These are phyloP conservation scores for Botrytis tulipae DNA, from an alignment of 2,329 filamentous ascomycete species.

Conservation along the genomic window DNA sequence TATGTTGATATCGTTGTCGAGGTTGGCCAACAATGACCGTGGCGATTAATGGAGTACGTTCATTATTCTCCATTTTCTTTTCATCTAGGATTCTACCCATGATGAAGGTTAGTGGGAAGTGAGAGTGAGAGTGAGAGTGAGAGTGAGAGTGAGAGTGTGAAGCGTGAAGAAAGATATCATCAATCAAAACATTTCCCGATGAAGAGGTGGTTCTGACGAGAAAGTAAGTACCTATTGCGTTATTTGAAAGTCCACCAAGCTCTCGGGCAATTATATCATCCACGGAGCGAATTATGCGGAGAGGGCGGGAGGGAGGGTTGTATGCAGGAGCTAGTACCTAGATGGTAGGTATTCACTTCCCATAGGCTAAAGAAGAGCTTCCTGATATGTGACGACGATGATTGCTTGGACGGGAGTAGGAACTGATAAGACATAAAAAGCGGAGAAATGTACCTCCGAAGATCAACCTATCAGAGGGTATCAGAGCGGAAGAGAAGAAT, in stretches of 20 bases:
- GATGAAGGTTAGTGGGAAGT: slow-evolving; percentile 2
- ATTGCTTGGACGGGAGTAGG: neutral
- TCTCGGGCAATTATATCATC: neutral
- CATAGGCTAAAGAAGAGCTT: neutral
- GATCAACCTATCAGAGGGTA: neutral
- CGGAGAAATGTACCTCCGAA: neutral
- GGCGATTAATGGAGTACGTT: slow-evolving; percentile 66
- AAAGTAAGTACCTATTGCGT: neutral
- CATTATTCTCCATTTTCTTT: slow-evolving; percentile 24
- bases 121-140: neutral
- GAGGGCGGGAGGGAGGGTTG: neutral
- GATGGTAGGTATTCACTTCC: neutral
- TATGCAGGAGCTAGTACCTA: neutral
- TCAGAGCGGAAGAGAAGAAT: neutral
- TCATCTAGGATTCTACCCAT: slow-evolving; percentile 14
- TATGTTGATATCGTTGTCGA: slow-evolving; percentile 56
- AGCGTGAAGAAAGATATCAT: neutral
- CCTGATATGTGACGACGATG: neutral
- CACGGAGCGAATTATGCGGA: neutral
- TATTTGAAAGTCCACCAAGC: neutral
- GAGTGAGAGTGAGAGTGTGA: neutral
- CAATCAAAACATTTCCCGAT: neutral
- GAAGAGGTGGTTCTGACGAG: neutral
- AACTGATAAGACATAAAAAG: neutral
- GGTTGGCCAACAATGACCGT: slow-evolving; percentile 56